These are phyloP conservation scores for Lachancea nothofagi DNA, from an alignment of 805 yeast species.

Conservation along the genomic window DNA sequence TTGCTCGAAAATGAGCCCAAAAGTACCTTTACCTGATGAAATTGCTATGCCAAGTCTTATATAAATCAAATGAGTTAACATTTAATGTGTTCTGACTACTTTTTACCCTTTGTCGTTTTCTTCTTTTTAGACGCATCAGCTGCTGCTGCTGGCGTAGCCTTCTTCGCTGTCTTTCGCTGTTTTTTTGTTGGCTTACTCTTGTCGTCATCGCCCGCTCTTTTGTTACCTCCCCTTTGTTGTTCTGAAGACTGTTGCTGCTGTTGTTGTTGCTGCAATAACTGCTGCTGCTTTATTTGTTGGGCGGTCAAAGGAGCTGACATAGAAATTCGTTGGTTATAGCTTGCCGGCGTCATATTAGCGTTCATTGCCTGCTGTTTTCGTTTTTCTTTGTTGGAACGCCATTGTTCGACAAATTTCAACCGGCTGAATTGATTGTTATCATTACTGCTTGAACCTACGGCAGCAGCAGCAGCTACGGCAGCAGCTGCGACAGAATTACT, in stretches of 20 bases:
- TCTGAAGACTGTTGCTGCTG: constrained; percentile 22
- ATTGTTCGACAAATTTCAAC: constrained; percentile 80
- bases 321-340: constrained; percentile 31
- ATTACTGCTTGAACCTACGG: constrained; percentile 33
- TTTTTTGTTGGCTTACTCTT: constrained; percentile 28
- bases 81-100: neutral
- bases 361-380: constrained; percentile 40
- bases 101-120: constrained; percentile 26
- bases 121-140: constrained; percentile 28
- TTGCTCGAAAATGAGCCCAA: constrained; percentile 32
- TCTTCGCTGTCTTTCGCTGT: constrained; percentile 29
- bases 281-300: constrained; percentile 28
- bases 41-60: neutral
- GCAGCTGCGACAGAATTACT: constrained; percentile 34
- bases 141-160: constrained; percentile 22
- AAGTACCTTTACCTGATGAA: constrained; percentile 26
- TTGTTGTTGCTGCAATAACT: constrained; percentile 28
- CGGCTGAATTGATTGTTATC: constrained; percentile 69
- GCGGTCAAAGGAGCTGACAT: constrained; percentile 28
- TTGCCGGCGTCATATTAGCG: constrained; percentile 21
- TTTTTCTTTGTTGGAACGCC: constrained; percentile 61
- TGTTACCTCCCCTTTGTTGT: constrained; percentile 12
- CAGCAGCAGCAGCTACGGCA: constrained; percentile 37
- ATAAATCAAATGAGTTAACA: neutral
- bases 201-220: constrained; percentile 13